Evolutionary conservation across 352 stramenopile genomes (phyloP).

Genomic region (Phytopythium sindhum): DNA sequence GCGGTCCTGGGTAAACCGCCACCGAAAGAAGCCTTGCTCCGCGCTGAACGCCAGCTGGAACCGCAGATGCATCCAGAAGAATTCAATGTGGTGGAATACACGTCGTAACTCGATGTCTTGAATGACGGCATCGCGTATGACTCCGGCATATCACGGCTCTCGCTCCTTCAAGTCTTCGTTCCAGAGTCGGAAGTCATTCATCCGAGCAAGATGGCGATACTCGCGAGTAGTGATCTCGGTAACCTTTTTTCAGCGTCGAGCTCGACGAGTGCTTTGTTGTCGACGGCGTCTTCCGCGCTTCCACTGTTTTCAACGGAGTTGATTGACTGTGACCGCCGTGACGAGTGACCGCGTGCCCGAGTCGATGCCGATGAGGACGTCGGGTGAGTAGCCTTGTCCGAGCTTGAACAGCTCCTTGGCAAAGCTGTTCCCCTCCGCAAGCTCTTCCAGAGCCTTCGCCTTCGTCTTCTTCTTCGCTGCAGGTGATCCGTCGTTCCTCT

Average conservation of each 20-base stretch:
- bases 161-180: background rate
- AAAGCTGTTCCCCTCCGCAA: slow-evolving; percentile 2
- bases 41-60: background rate
- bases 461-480: background rate
- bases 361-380: slow-evolving; percentile 11
- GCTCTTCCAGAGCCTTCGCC: slow-evolving; percentile 5
- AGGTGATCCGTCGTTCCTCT: background rate
- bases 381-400: background rate
- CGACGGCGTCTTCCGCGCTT: background rate
- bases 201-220: background rate
- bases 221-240: background rate
- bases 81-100: background rate
- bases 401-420: slow-evolving; percentile 9
- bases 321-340: slow-evolving; percentile 2
- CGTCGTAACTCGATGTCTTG: background rate
- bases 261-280: background rate
- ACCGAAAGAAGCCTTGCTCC: background rate
- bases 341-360: slow-evolving; percentile 12
- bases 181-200: background rate
- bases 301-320: background rate
- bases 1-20: background rate
- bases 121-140: background rate
- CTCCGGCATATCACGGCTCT: background rate
- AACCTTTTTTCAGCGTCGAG: background rate
- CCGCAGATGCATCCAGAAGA: background rate